Evolutionary conservation across 1,284 basidiomycete genomes (phyloP).

Genomic region (Pterulicium gracile): DNA sequence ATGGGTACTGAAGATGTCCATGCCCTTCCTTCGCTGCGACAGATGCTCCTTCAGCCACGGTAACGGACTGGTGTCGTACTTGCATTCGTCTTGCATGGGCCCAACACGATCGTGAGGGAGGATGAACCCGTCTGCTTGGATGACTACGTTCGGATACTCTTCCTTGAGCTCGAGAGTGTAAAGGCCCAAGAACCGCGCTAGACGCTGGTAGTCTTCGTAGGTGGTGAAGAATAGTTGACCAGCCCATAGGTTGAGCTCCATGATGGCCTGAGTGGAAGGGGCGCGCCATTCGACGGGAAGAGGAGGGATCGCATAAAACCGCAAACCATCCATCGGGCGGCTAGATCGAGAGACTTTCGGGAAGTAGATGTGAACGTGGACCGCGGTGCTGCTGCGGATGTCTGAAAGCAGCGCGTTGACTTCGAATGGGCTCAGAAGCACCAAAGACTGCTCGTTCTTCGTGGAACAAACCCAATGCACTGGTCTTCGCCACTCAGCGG

Average conservation of each 20-base stretch:
- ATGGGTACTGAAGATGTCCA: constrained; percentile 25
- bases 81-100: constrained; percentile 9
- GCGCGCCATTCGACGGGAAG: constrained; percentile 12
- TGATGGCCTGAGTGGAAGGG: constrained; percentile 13
- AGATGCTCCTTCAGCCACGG: constrained; percentile 22
- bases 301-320: constrained; percentile 22
- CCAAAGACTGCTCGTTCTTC: constrained; percentile 11
- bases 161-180: constrained; percentile 14
- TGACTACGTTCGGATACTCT: constrained; percentile 7
- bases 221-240: constrained; percentile 30
- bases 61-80: constrained; percentile 23
- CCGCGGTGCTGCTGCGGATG: constrained; percentile 21
- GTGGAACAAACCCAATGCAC: constrained; percentile 13
- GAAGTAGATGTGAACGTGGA: constrained; percentile 32
- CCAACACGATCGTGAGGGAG: constrained; percentile 12
- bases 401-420: constrained; percentile 26
- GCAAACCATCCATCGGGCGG: constrained; percentile 28
- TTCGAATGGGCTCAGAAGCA: constrained; percentile 36
- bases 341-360: constrained; percentile 25
- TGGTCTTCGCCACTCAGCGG: too few species aligned
- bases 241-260: constrained; percentile 31
- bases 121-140: constrained; percentile 26
- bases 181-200: constrained; percentile 27
- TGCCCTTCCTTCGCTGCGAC: constrained; percentile 29
- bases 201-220: constrained; percentile 19